Percentiles rank a stretch among this genome's conserved stretches.
phyloP scores from a whole-genome alignment of 192 early-diverging fungal species.

The Linnemannia elongata region DNA sequence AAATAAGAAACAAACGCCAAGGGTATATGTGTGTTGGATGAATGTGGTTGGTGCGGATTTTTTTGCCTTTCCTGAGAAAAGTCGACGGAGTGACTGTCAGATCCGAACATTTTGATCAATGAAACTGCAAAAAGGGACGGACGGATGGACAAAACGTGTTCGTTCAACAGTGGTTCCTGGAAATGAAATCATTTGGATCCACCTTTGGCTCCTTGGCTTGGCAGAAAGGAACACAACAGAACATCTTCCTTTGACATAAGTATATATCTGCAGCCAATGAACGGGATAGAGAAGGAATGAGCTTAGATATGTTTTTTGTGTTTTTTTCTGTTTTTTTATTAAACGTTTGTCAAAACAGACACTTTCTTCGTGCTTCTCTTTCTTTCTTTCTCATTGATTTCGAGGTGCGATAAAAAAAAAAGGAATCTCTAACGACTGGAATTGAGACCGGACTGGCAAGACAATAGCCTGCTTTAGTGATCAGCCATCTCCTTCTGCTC shows the following conservation, averaged over 20 bases:
- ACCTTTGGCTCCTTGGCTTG: background rate
- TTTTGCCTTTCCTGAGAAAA: background rate
- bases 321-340: slow-evolving; percentile 7
- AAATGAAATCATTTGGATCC: background rate
- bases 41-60: background rate
- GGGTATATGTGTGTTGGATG: background rate
- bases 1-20: background rate
- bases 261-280: background rate
- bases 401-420: background rate
- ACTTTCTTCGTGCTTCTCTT: background rate
- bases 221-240: background rate
- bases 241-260: background rate
- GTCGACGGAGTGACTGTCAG: background rate
- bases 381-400: background rate
- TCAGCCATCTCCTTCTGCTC: slow-evolving; percentile 60
- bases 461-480: slow-evolving; percentile 1
- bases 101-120: background rate
- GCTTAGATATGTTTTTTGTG: background rate
- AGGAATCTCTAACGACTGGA: background rate
- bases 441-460: background rate
- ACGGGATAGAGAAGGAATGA: background rate
- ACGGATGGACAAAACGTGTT: background rate
- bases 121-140: background rate
- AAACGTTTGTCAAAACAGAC: background rate
- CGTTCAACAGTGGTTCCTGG: background rate